phyloP scores from a whole-genome alignment of 1,284 basidiomycete genomes.

The Abortiporus biennis region DNA sequence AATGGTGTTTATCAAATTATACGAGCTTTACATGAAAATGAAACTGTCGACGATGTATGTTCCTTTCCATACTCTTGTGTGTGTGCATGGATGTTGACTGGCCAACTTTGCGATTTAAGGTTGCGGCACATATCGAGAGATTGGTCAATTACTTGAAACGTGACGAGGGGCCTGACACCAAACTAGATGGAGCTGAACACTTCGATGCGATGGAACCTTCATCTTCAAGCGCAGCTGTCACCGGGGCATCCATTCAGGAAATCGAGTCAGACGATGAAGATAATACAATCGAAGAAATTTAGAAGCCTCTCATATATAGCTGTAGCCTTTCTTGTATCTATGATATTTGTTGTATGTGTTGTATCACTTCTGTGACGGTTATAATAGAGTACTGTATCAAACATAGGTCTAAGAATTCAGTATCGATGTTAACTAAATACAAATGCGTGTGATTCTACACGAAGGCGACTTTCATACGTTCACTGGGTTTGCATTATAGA shows the following conservation, averaged over 20 bases:
- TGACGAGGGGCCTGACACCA: slow-evolving; percentile 53
- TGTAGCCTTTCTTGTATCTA: slow-evolving; percentile 2
- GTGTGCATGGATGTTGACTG: slow-evolving; percentile 1
- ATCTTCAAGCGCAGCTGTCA: slow-evolving; percentile 16
- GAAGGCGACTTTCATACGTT: no score
- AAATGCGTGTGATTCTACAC: background rate
- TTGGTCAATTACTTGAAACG: slow-evolving; percentile 73
- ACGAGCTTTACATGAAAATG: slow-evolving; percentile 74
- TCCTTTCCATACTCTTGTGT: background rate
- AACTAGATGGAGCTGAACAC: slow-evolving; percentile 22
- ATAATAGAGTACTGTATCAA: no score
- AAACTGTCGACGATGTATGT: slow-evolving; percentile 72
- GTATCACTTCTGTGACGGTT: no score
- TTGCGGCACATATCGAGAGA: slow-evolving; percentile 57
- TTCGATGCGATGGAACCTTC: slow-evolving; percentile 13
- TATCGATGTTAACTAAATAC: background rate
- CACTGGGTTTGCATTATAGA: no score
- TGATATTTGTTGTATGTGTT: background rate
- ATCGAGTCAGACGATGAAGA: slow-evolving; percentile 42
- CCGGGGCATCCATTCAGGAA: slow-evolving; percentile 7
- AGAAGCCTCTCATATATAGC: slow-evolving; percentile 12
- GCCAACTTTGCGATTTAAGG: slow-evolving; percentile 24
- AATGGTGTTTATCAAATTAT: slow-evolving; percentile 89
- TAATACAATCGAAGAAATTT: slow-evolving; percentile 49
- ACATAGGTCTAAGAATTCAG: background rate